Evolutionary conservation across 148 eudicot genomes (phyloP).

Genomic region (Polygonum maritimum): DNA sequence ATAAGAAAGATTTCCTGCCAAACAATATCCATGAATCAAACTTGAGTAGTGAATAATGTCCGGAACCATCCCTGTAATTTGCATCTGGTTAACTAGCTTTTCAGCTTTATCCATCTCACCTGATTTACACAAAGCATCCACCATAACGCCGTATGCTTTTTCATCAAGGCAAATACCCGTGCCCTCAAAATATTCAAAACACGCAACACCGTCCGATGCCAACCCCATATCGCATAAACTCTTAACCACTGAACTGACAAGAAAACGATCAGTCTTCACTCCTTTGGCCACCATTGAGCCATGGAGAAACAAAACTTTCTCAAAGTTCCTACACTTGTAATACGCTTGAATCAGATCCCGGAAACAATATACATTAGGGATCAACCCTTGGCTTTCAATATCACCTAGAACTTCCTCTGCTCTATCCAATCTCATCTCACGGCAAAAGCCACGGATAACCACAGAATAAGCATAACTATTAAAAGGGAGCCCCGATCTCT

Average conservation of each 20-base stretch:
- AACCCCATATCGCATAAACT: conserved; percentile 37
- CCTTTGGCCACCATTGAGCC: conserved; percentile 43
- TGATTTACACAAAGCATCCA: conserved; percentile 45
- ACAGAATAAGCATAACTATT: conserved; percentile 37
- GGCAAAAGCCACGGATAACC: conserved; percentile 54
- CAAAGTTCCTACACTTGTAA: conserved; percentile 33
- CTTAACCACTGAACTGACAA: conserved; percentile 39
- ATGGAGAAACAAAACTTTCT: conserved; percentile 32
- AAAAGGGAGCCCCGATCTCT: conserved; percentile 18
- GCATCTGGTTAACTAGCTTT: conserved; percentile 48
- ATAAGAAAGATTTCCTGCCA: conserved; percentile 31
- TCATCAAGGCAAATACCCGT: conserved; percentile 42
- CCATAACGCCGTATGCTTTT: conserved; percentile 37
- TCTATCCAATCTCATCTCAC: conserved; percentile 39
- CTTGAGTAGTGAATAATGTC: conserved; percentile 72
- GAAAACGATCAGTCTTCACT: conserved; percentile 41
- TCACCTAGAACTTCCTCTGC: conserved; percentile 48
- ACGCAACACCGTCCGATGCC: conserved; percentile 27
- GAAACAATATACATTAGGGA: conserved; percentile 32
- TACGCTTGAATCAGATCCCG: conserved; percentile 42
- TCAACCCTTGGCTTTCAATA: conserved; percentile 38
- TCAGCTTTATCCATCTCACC: conserved; percentile 51
- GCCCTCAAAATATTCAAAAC: conserved; percentile 20
- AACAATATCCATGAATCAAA: conserved; percentile 51
- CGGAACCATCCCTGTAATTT: conserved; percentile 27